Evolutionary conservation across 306 rosid genomes (phyloP).

Genomic region (Cucurbita ficifolia): DNA sequence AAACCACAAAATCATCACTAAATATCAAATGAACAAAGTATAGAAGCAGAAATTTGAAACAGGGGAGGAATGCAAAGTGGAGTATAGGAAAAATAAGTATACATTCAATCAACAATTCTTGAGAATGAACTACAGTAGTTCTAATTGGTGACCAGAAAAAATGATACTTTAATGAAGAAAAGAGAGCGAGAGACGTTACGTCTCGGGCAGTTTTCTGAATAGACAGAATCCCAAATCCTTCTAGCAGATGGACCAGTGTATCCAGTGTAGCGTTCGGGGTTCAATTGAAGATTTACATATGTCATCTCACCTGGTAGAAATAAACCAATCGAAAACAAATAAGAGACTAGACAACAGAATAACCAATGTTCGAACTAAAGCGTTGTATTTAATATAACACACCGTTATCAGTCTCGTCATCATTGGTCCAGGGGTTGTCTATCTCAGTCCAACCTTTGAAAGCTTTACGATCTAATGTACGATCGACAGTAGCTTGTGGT

Average conservation of each 20-base stretch:
- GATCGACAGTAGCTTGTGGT: constrained; percentile 92
- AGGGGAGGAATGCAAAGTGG: not conserved
- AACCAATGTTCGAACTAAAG: not conserved
- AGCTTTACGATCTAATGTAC: constrained; percentile 66
- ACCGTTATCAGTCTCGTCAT: constrained; percentile 92
- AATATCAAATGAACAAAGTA: not conserved
- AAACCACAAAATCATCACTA: not conserved
- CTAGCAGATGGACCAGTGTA: constrained; percentile 85
- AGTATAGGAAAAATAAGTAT: not conserved
- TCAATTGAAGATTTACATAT: constrained; percentile 80
- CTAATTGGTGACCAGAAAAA: not conserved
- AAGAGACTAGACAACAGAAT: not conserved
- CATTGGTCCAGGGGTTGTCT: constrained; percentile 93
- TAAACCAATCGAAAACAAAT: not conserved
- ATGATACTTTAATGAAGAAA: not conserved
- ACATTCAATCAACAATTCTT: not conserved
- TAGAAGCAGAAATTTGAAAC: not conserved
- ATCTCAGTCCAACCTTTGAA: constrained; percentile 79
- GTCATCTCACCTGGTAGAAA: constrained; percentile 60
- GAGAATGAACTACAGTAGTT: not conserved
- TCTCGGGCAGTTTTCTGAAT: constrained; percentile 95
- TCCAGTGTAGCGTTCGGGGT: constrained; percentile 95
- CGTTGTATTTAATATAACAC: not conserved
- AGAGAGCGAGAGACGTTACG: constrained; percentile 28
- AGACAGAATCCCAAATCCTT: constrained; percentile 89